A percentile compares a stretch with the other conserved stretches of the same genome.
Evolutionary conservation across 352 stramenopile genomes (phyloP).

Genomic region (Poterioochromonas sp.): DNA sequence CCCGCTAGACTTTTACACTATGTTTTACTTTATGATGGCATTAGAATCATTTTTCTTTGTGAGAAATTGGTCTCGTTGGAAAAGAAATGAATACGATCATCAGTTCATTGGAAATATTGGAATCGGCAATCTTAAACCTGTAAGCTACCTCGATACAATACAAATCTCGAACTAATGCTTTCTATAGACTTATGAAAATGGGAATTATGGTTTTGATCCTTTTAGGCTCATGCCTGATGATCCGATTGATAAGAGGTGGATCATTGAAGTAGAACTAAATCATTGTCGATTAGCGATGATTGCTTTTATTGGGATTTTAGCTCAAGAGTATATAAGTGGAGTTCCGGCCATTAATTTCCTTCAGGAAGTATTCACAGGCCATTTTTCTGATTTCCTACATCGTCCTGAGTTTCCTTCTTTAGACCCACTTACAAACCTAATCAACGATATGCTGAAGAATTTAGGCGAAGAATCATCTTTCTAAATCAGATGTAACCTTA

Average conservation of each 20-base stretch:
- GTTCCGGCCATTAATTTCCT: too few species aligned
- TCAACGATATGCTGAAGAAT: too few species aligned
- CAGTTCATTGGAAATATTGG: neutral
- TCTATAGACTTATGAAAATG: neutral
- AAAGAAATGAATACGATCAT: neutral
- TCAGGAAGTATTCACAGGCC: too few species aligned
- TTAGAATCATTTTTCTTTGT: neutral
- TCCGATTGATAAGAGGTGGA: neutral
- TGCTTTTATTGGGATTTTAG: neutral
- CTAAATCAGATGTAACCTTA: too few species aligned
- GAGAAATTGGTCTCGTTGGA: constrained; percentile 2
- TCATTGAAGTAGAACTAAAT: constrained; percentile 8
- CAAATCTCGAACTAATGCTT: too few species aligned
- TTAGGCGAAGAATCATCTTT: too few species aligned
- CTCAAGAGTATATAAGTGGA: constrained; percentile 4
- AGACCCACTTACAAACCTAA: too few species aligned
- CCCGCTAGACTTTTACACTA: neutral
- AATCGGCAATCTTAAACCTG: neutral
- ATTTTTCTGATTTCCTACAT: too few species aligned
- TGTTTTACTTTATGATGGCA: neutral
- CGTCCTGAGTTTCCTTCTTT: too few species aligned
- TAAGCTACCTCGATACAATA: too few species aligned
- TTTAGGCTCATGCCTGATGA: neutral
- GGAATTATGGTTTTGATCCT: neutral
- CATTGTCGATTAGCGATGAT: constrained; percentile 3